Conservation (phyloP, 768 basidiomycete genomes). For the Fomitopsis pulvina region DNA sequence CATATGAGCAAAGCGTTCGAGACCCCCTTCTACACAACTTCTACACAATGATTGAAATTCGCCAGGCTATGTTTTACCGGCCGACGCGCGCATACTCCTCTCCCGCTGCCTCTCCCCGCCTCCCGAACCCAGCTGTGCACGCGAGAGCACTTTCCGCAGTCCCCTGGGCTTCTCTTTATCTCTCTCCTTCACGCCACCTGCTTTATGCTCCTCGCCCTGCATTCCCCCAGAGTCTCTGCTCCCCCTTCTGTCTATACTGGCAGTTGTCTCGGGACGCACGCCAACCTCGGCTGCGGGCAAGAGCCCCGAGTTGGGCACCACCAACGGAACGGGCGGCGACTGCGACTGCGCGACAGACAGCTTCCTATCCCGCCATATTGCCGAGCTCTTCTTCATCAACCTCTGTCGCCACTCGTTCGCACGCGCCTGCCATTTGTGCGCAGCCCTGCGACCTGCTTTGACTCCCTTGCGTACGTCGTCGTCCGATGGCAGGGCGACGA, state of each 20-base stretch:
- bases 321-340: background rate
- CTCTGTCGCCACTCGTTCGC: background rate
- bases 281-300: background rate
- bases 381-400: conserved; percentile 1
- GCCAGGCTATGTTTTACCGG: too few relatives aligned
- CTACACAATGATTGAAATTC: too few relatives aligned
- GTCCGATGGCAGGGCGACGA: conserved; percentile 18
- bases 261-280: background rate
- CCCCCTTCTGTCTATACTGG: background rate
- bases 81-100: too few relatives aligned
- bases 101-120: too few relatives aligned
- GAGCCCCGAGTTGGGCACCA: background rate
- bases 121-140: background rate
- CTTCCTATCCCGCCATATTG: conserved; percentile 1
- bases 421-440: background rate
- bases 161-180: background rate
- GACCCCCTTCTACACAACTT: too few relatives aligned
- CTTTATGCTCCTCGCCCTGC: background rate
- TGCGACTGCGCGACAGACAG: background rate
- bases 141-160: background rate
- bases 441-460: background rate
- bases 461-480: conserved; percentile 4
- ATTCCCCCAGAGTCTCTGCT: background rate
- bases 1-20: too few relatives aligned
- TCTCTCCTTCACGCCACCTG: background rate